Percentiles rank a stretch among this genome's conserved stretches.
Evolutionary conservation across 2,329 filamentous ascomycete species (phyloP).

Genomic region (Plectosphaerella plurivora): DNA sequence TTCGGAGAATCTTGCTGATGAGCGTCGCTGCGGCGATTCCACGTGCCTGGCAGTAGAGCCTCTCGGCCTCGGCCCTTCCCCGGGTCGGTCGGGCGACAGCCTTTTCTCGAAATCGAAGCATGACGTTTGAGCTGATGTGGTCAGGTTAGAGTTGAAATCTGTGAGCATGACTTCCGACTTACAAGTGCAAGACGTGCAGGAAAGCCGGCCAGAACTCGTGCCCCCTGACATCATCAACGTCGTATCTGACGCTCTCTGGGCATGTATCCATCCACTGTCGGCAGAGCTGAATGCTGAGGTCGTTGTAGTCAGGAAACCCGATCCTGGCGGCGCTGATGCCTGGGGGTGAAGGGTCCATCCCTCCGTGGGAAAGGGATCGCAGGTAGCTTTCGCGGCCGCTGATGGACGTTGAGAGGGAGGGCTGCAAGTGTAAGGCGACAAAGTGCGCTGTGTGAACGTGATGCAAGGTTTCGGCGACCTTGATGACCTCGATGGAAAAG

Average conservation of each 20-base stretch:
- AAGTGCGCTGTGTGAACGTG: conserved; percentile 1
- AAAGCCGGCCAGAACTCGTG: conserved; percentile 7
- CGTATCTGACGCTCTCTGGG: not conserved
- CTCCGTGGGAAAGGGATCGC: not conserved
- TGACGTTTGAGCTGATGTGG: conserved; percentile 7
- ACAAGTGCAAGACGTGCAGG: conserved; percentile 3
- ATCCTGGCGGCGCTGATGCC: not conserved
- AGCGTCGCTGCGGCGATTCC: conserved; percentile 12
- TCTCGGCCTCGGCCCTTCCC: conserved; percentile 2
- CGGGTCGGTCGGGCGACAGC: conserved; percentile 5
- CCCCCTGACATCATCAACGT: not conserved
- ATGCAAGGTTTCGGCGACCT: not conserved
- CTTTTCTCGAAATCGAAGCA: conserved; percentile 11
- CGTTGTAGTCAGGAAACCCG: not conserved
- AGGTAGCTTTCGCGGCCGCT: not conserved
- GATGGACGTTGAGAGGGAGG: not conserved
- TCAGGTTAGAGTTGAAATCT: not conserved
- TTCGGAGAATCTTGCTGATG: conserved; percentile 10
- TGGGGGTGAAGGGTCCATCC: not conserved
- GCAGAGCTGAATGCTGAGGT: not conserved
- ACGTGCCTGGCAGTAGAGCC: conserved; percentile 3
- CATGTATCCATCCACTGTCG: not conserved
- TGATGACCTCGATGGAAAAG: conserved; percentile 2
- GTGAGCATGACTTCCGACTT: not conserved
- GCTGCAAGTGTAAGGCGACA: not conserved